phyloP scores from a whole-genome alignment of 306 rosid genomes.

The Gastrolobium villosum region DNA sequence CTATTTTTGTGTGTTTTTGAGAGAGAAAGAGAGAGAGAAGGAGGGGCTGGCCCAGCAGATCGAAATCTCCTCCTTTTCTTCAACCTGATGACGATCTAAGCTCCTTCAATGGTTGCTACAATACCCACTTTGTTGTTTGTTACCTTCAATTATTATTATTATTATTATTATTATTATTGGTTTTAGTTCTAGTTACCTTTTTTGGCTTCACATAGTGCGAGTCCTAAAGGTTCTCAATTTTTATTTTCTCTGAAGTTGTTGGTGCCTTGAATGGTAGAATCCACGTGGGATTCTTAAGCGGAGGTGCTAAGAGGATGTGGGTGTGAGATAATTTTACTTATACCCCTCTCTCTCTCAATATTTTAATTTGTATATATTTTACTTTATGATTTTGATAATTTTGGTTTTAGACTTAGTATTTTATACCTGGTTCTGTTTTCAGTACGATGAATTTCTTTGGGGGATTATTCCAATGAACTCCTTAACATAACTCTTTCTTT shows the following conservation, averaged over 20 bases:
- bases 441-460: conserved; percentile 45
- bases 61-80: conserved; percentile 62
- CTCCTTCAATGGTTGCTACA: conserved; percentile 66
- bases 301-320: conserved; percentile 65
- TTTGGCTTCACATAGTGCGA: conserved; percentile 38
- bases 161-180: too few relatives aligned
- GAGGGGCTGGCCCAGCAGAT: conserved; percentile 74
- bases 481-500: conserved; percentile 11
- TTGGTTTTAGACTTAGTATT: conserved; percentile 42
- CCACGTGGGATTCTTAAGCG: conserved; percentile 58
- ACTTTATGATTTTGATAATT: conserved; percentile 49
- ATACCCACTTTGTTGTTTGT: conserved; percentile 62
- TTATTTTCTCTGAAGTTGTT: conserved; percentile 23
- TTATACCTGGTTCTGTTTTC: conserved; percentile 27
- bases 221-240: conserved; percentile 46
- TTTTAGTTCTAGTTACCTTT: conserved; percentile 46
- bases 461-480: conserved; percentile 44
- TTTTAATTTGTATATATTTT: conserved; percentile 36
- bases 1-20: conserved; percentile 53
- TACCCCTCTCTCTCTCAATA: not conserved
- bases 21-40: conserved; percentile 53
- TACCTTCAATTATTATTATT: too few relatives aligned
- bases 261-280: conserved; percentile 52
- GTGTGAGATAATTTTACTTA: conserved; percentile 74
- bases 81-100: conserved; percentile 64